Evolutionary conservation across 2,329 filamentous ascomycete species (phyloP), one percentile per base, ranked within the genome.

Genomic region (Phialophora verrucosa): DNA sequence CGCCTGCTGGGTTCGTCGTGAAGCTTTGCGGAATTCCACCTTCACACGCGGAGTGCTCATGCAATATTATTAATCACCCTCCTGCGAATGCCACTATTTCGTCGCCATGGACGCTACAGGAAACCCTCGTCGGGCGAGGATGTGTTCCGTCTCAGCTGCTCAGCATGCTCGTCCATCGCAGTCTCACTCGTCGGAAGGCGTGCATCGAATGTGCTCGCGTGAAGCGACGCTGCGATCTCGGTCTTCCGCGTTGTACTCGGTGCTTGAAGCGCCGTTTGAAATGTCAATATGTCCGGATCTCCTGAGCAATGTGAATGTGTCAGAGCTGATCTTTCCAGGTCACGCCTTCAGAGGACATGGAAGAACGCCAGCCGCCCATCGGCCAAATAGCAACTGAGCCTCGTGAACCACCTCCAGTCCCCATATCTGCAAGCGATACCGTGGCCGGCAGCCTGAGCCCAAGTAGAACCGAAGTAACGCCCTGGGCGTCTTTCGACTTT

Each of bases 201-300:
- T 59, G 56, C 35, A 12, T 25, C 20, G 35, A 38, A 35, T 59
- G 56, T 20, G 35, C 44, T 4, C 31, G 35, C 3, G 56, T 44
- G n/a, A 59, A 59, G 56, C 56, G 56, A 42, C 35, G 56, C 7
- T 59, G 56, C 56, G 56, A 59, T 35, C 56, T 59, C 11, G 35
- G n/a, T 12, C 31, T 59, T 44, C 56, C 56, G 27, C n/a, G n/a
- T 8, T 59, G 56, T 47, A 42, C 32, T 14, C 31, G 56, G 8
- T 59, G 56, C 35, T n/a, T 11, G 17, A 44, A 14, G 20, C 56
- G 35, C 8, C 29, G 56, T 1, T 47, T 59, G 10, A 27, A n/a
- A 4, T 59, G 56, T 59, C 56, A 44, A 59, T 59, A 49, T 49
- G 44, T n/a, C 20, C 44, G 20, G 44, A 20, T 3, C 1, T 3